Evolutionary conservation across 2,329 filamentous ascomycete genomes (phyloP).

Genomic region (Apiospora saccharicola): DNA sequence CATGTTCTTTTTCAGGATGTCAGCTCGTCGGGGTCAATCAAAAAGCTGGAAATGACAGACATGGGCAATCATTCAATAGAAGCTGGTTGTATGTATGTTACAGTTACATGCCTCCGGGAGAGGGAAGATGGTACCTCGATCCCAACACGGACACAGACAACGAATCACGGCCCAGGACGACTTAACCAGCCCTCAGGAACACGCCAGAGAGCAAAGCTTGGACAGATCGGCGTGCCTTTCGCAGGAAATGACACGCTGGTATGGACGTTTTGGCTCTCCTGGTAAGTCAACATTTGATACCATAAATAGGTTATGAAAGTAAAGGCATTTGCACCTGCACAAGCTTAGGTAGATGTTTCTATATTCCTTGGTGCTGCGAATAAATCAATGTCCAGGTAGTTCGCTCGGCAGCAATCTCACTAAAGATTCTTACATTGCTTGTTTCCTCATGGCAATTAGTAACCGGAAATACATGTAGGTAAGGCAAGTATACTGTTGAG

Average conservation of each 20-base stretch:
- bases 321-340: too few species aligned
- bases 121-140: background rate
- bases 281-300: too few species aligned
- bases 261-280: too few species aligned
- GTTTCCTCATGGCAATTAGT: background rate
- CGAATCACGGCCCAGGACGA: background rate
- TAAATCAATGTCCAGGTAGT: too few species aligned
- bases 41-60: background rate
- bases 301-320: too few species aligned
- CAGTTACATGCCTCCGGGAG: conserved; percentile 6
- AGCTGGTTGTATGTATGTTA: background rate
- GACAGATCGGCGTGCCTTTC: background rate
- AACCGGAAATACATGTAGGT: background rate
- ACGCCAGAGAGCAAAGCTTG: background rate
- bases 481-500: background rate
- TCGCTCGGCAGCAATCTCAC: too few species aligned
- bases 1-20: conserved; percentile 1
- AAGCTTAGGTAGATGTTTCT: too few species aligned
- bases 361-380: too few species aligned
- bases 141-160: conserved; percentile 3
- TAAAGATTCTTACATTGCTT: background rate
- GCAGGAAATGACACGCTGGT: too few species aligned
- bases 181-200: background rate
- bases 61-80: background rate
- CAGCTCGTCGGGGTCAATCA: conserved; percentile 1